These are phyloP conservation scores for Penicillium nordicum DNA, from an alignment of 2,329 filamentous ascomycete genomes.

Conservation along the genomic window DNA sequence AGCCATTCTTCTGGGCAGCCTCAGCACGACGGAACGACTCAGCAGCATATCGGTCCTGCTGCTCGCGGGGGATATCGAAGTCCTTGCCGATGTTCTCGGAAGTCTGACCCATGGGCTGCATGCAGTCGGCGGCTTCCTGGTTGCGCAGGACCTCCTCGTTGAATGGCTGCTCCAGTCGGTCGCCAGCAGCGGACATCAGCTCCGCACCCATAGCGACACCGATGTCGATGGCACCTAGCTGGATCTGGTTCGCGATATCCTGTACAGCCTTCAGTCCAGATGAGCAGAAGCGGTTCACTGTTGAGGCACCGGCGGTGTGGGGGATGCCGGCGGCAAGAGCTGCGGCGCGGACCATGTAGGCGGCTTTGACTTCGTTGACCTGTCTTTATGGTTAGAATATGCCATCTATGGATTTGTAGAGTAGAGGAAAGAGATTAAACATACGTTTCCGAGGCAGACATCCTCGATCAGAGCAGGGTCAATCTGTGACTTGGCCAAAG, in stretches of 20 bases:
- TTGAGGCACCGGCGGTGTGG: slow-evolving; percentile 76
- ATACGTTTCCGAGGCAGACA: slow-evolving; percentile 86
- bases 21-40: slow-evolving; percentile 88
- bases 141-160: slow-evolving; percentile 70
- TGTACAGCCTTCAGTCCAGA: slow-evolving; percentile 93
- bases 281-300: slow-evolving; percentile 94
- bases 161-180: slow-evolving; percentile 68
- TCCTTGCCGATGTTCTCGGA: slow-evolving; percentile 92
- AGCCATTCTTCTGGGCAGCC: slow-evolving; percentile 81
- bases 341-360: slow-evolving; percentile 87
- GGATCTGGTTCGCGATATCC: slow-evolving; percentile 88
- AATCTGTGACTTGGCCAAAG: slow-evolving; percentile 67
- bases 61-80: slow-evolving; percentile 76
- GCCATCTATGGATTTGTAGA: not conserved
- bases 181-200: slow-evolving; percentile 74
- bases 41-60: slow-evolving; percentile 80
- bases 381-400: slow-evolving; percentile 9
- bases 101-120: slow-evolving; percentile 97
- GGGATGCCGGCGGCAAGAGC: slow-evolving; percentile 89
- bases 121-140: slow-evolving; percentile 78
- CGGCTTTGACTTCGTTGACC: slow-evolving; percentile 80
- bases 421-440: slow-evolving; percentile 23
- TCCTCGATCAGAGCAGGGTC: slow-evolving; percentile 82
- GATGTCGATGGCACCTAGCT: slow-evolving; percentile 73
- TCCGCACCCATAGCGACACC: slow-evolving; percentile 88